phyloP scores from a whole-genome alignment of 495 filamentous ascomycete species.

The Penicillium arizonense region DNA sequence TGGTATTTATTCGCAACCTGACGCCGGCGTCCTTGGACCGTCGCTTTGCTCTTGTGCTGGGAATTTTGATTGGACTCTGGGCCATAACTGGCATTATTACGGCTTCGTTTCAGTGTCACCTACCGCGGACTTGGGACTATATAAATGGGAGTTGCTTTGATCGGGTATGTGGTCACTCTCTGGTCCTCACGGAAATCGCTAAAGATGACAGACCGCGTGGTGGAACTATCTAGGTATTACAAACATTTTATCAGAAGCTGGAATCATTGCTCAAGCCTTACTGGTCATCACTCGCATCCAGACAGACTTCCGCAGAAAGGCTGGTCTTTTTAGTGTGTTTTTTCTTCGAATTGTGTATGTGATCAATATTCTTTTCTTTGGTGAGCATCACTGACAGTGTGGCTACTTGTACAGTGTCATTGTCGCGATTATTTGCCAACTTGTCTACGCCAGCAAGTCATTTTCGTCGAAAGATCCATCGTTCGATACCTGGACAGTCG shows the following conservation, averaged over 20 bases:
- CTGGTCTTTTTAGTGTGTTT: conserved; percentile 30
- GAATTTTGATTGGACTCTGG: conserved; percentile 32
- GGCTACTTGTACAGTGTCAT: conserved; percentile 22
- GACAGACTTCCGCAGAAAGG: conserved; percentile 29
- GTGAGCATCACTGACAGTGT: not conserved
- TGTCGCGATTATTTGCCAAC: conserved; percentile 31
- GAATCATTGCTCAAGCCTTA: conserved; percentile 36
- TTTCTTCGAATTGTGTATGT: conserved; percentile 37
- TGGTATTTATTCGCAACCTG: conserved; percentile 27
- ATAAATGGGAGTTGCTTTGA: conserved; percentile 33
- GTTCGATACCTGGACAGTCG: conserved; percentile 26
- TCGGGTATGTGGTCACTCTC: conserved; percentile 18
- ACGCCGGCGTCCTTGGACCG: conserved; percentile 20
- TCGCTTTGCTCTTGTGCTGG: conserved; percentile 19
- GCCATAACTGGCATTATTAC: conserved; percentile 29
- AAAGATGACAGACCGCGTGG: conserved; percentile 28
- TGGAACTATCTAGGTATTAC: conserved; percentile 38
- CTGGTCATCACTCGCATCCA: conserved; percentile 37
- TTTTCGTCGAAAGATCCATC: conserved; percentile 17
- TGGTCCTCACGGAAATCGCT: not conserved
- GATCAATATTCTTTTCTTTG: not conserved
- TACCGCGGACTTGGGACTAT: conserved; percentile 38
- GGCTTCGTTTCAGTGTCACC: conserved; percentile 41
- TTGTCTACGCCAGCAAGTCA: conserved; percentile 23
- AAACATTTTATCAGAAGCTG: conserved; percentile 43